Conservation (phyloP, 345 rosid genomes). For the Physaria fendleri region DNA sequence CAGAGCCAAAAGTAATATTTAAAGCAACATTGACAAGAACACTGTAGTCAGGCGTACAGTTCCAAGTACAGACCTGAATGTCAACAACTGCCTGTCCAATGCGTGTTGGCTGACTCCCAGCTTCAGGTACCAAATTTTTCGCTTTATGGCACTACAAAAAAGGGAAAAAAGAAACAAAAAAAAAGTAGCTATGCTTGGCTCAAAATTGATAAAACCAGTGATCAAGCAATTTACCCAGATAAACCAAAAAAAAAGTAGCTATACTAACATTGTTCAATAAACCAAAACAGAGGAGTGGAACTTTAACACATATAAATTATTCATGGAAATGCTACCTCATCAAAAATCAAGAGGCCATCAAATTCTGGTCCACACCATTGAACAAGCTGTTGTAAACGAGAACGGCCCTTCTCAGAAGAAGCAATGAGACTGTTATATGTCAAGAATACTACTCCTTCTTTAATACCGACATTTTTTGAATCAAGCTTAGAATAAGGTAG, state of each 20-base stretch:
- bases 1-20: not conserved
- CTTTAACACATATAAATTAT: slow-evolving; percentile 10
- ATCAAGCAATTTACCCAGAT: slow-evolving; percentile 8
- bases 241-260: too few species aligned
- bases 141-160: slow-evolving; percentile 95
- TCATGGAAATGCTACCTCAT: slow-evolving; percentile 55
- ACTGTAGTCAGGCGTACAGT: slow-evolving; percentile 8
- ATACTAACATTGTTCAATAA: slow-evolving; percentile 17
- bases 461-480: slow-evolving; percentile 82
- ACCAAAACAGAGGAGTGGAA: not conserved
- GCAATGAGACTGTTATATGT: slow-evolving; percentile 98
- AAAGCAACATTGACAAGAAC: not conserved
- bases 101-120: slow-evolving; percentile 99
- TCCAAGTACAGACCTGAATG: slow-evolving; percentile 65
- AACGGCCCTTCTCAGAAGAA: slow-evolving; percentile 96
- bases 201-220: not conserved
- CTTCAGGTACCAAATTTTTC: slow-evolving; percentile 95
- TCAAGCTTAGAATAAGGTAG: slow-evolving; percentile 96
- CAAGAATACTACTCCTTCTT: slow-evolving; percentile 85
- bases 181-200: slow-evolving; percentile 25
- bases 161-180: slow-evolving; percentile 18
- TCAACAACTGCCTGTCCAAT: slow-evolving; percentile 98
- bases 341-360: slow-evolving; percentile 89
- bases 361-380: slow-evolving; percentile 92
- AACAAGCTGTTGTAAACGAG: slow-evolving; percentile 97